A percentile compares a stretch with the other conserved stretches of the same genome.
Evolutionary conservation across 2,329 filamentous ascomycete genomes (phyloP).

Genomic region (Chaetomium globosum): DNA sequence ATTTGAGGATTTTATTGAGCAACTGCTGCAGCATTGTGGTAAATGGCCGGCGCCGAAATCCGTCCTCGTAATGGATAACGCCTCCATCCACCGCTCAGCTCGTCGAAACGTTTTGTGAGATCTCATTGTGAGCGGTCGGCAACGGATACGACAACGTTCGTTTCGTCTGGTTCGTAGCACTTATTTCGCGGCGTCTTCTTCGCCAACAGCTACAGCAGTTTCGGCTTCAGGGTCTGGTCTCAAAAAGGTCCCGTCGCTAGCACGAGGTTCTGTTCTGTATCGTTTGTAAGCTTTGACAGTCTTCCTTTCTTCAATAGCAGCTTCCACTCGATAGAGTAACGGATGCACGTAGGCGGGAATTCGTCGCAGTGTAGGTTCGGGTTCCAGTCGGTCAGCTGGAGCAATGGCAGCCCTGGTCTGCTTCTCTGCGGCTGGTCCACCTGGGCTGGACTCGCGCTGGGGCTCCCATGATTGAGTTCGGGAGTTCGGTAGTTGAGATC

Average conservation of each 20-base stretch:
- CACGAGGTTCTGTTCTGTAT: constrained; percentile 38
- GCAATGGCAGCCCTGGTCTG: constrained; percentile 3
- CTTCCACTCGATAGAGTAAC: constrained; percentile 40
- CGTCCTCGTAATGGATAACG: constrained; percentile 2
- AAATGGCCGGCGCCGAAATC: constrained; percentile 4
- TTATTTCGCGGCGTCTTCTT: constrained; percentile 30
- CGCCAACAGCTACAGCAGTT: constrained; percentile 26
- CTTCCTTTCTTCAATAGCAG: constrained; percentile 14
- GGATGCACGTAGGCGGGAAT: constrained; percentile 32
- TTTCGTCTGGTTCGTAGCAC: constrained; percentile 32
- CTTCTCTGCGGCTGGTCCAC: background rate
- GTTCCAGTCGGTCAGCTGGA: constrained; percentile 9
- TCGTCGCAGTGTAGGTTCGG: constrained; percentile 11
- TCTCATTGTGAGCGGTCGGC: constrained; percentile 38
- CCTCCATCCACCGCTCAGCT: constrained; percentile 30
- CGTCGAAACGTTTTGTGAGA: constrained; percentile 39
- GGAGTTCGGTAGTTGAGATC: constrained; percentile 7
- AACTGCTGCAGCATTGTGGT: background rate
- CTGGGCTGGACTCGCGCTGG: background rate
- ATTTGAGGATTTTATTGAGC: background rate
- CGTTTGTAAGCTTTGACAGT: constrained; percentile 31
- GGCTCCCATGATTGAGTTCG: background rate
- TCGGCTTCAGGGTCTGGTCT: constrained; percentile 24
- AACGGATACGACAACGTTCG: constrained; percentile 35
- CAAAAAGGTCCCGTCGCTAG: constrained; percentile 33